Evolutionary conservation across 2,329 filamentous ascomycete species (phyloP), one percentile per base, ranked within the genome.

Genomic region (Xylariales sp.): DNA sequence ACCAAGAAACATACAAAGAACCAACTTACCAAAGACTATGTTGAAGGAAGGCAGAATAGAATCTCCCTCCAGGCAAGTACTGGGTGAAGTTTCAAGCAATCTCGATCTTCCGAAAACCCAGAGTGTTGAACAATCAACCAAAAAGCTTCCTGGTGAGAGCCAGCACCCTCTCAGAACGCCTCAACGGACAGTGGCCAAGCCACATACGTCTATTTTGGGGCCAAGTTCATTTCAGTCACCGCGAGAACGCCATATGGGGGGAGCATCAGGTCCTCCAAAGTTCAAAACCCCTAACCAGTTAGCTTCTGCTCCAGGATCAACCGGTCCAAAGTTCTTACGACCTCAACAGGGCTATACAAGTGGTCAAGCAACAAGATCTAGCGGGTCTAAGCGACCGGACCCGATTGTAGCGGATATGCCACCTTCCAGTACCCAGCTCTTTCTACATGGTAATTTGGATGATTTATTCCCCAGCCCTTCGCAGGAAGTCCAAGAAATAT

Each of bases 381-480:
- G 10, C n/a, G 13, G 13, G 5, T n/a, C 23, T 5, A 16, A 20
- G 8, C n/a, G n/a, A 11, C 12, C 15, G 14, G 7, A 8, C 11
- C 12, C 40, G 7, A 33, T 48, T 31, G 21, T 31, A 34, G 32
- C 16, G 14, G 33, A 33, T 10, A 19, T 46, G 2, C 56, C 48
- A 14, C 62, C 63, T 6, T 54, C 57, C 19, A 72, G 70, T 45
- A 78, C 74, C 0, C 75, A 78, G 42, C 59, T 66, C 7, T 76
- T 78, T n/a, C 56, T 78, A 7, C 55, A 65, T 20, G 49, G 53
- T 28, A 63, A 74, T 41, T 49, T 72, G 6, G 72, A 76, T 27
- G 72, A 76, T 38, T 67, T 78, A 43, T 72, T 78, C 30, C 74
- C 74, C 1, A 72, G 67, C n/a, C 64, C 72, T 0, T 76, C 73